phyloP scores from a whole-genome alignment of 2,329 filamentous ascomycete genomes.

The Fusarium sp. region DNA sequence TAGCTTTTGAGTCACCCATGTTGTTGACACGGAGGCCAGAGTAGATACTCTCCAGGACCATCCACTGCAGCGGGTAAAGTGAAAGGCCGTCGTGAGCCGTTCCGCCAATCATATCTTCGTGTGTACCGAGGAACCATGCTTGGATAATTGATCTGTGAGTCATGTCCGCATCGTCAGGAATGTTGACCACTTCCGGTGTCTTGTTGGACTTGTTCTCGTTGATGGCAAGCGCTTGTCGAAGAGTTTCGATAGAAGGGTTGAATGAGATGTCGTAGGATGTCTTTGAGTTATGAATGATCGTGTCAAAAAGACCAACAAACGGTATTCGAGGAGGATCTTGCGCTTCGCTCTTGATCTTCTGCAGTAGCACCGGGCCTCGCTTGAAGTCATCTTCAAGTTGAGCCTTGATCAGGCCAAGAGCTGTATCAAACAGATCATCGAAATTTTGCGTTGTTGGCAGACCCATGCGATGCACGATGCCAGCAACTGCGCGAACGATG shows the following conservation, averaged over 20 bases:
- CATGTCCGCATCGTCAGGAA: conserved; percentile 18
- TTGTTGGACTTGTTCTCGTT: conserved; percentile 34
- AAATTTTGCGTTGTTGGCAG: conserved; percentile 18
- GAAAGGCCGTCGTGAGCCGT: conserved; percentile 36
- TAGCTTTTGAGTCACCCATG: not conserved
- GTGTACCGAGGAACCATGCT: conserved; percentile 42
- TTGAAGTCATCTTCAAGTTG: conserved; percentile 36
- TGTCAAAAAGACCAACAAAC: conserved; percentile 41
- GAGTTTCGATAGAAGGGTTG: conserved; percentile 22
- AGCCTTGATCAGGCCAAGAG: conserved; percentile 35
- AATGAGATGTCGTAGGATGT: conserved; percentile 33
- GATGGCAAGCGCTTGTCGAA: conserved; percentile 39
- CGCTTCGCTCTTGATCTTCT: conserved; percentile 21
- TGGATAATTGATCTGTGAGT: conserved; percentile 29
- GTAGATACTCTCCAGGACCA: conserved; percentile 36
- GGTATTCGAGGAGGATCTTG: conserved; percentile 29
- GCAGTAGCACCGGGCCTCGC: conserved; percentile 19
- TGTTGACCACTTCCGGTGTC: not conserved
- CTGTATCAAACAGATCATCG: conserved; percentile 34
- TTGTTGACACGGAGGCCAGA: conserved; percentile 17
- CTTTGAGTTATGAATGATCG: conserved; percentile 10
- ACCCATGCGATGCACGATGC: conserved; percentile 36
- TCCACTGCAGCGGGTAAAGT: conserved; percentile 41
- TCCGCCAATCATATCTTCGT: conserved; percentile 37
- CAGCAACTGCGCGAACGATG: conserved; percentile 37